Base-by-base conservation (phyloP, 352 stramenopile species). In the Plasmopara halstedii region DNA sequence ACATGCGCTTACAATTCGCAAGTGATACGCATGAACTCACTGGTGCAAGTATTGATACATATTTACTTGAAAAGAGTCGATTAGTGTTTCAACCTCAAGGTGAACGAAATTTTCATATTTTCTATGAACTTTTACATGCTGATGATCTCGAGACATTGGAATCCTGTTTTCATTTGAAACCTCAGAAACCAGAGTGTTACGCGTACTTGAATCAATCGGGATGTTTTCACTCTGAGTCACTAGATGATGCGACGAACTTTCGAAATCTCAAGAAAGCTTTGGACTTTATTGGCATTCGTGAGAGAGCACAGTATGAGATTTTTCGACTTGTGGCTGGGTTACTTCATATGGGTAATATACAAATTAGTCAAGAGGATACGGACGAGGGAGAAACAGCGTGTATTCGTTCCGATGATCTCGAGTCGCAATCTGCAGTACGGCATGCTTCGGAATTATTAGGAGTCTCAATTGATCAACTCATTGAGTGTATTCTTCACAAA, bases 21-120 rank as follows among this genome's bases (percentile, higher is more conserved):
- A 78, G 49, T 2, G 55, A 79, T 4, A 60, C 65, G 2, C 75
- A 86, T 42, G 62, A 98, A 71, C 59, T 92, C 6, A 73, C 67
- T 0, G 77, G 77, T 17, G 82, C 79, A 6, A 85, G 73, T 23
- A 93, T 92, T 62, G 73, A 86, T 47, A 85, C 80, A 18, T 92
- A 88, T 46, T 42, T 92, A 18, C 62, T 92, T 6, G 81, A 92
- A 50, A 92, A 92, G 56, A 86, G 77, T 29, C 75, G 81, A n/a
- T 51, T 92, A 3, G 81, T 92, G 32, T 77, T 68, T 44, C 82
- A 88, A 40, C 72, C 74, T 1, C 67, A 73, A 18, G 74, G 76
- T 7, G 82, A 94, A 36, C 77, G 82, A 33, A 94, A 94, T 53
- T 93, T 89, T 22, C 82, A 93, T 58, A 71, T 93, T 5, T 93